These are phyloP conservation scores for Neonectria hederae DNA, from an alignment of 2,329 filamentous ascomycete genomes.

Conservation along the genomic window DNA sequence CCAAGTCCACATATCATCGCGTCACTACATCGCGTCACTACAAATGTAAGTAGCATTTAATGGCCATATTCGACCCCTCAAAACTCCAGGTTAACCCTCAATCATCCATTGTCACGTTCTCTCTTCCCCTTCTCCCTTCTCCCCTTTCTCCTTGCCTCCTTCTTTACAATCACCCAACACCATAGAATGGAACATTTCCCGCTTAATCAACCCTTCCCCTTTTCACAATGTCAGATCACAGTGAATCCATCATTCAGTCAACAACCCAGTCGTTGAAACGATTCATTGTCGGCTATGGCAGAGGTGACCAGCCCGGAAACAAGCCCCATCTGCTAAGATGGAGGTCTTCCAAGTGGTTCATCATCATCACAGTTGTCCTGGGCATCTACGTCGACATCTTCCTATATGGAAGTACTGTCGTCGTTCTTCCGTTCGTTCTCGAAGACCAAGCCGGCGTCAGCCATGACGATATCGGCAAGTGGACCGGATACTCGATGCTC, in stretches of 20 bases:
- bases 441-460: conserved; percentile 12
- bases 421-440: conserved; percentile 26
- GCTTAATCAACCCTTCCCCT: not conserved
- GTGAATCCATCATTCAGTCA: not conserved
- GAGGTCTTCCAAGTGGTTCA: conserved; percentile 18
- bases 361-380: conserved; percentile 22
- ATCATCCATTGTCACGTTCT: not conserved
- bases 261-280: not conserved
- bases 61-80: not conserved
- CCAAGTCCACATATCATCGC: not conserved
- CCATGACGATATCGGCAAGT: conserved; percentile 3
- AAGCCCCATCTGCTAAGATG: conserved; percentile 5
- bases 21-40: not conserved
- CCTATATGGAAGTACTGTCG: conserved; percentile 27
- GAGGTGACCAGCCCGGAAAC: not conserved
- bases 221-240: not conserved
- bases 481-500: conserved; percentile 24
- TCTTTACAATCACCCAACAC: not conserved
- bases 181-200: not conserved
- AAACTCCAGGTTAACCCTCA: not conserved
- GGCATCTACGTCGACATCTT: conserved; percentile 31
- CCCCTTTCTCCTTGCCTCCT: not conserved
- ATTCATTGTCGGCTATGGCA: conserved; percentile 12
- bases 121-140: not conserved
- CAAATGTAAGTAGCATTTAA: not conserved